A percentile compares a stretch with the other conserved stretches of the same genome.
These are phyloP conservation scores for Escallonia herrerae DNA, from an alignment of 129 eudicot species.

Conservation along the genomic window DNA sequence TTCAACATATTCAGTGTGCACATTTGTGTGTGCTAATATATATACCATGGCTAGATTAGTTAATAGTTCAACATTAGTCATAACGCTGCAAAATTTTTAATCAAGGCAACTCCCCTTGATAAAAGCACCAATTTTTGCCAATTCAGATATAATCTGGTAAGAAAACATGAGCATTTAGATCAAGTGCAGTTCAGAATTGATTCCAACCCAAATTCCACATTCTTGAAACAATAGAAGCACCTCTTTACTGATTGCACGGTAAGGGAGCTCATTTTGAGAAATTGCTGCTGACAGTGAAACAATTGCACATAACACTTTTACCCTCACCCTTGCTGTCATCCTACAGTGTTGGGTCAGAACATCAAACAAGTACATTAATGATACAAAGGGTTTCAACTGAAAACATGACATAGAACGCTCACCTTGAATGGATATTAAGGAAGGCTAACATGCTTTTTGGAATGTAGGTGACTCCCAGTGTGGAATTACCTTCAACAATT, in stretches of 20 bases:
- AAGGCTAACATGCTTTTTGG: slow-evolving; percentile 46
- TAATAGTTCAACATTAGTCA: too few species aligned
- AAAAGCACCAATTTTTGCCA: too few species aligned
- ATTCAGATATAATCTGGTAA: too few species aligned
- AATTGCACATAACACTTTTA: slow-evolving; percentile 43
- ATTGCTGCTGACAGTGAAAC: slow-evolving; percentile 41
- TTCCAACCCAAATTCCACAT: background rate
- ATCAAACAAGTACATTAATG: slow-evolving; percentile 1
- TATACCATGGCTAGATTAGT: too few species aligned
- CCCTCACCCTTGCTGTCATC: slow-evolving; percentile 43
- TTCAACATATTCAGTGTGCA: too few species aligned
- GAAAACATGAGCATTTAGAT: too few species aligned
- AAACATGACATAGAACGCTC: slow-evolving; percentile 18
- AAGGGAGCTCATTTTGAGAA: slow-evolving; percentile 46
- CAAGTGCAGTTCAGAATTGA: background rate
- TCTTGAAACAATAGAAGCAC: slow-evolving; percentile 27
- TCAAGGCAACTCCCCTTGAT: too few species aligned
- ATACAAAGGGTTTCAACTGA: background rate
- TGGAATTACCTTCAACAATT: slow-evolving; percentile 39
- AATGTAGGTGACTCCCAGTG: slow-evolving; percentile 49
- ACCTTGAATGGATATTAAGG: slow-evolving; percentile 63
- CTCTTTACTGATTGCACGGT: slow-evolving; percentile 37
- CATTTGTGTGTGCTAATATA: too few species aligned
- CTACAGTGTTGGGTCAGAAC: slow-evolving; percentile 27
- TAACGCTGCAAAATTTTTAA: too few species aligned